Percentiles rank a stretch among this genome's conserved stretches.
Conservation (phyloP, 2,329 filamentous ascomycete genomes). For the Exutisphaerella laricina region DNA sequence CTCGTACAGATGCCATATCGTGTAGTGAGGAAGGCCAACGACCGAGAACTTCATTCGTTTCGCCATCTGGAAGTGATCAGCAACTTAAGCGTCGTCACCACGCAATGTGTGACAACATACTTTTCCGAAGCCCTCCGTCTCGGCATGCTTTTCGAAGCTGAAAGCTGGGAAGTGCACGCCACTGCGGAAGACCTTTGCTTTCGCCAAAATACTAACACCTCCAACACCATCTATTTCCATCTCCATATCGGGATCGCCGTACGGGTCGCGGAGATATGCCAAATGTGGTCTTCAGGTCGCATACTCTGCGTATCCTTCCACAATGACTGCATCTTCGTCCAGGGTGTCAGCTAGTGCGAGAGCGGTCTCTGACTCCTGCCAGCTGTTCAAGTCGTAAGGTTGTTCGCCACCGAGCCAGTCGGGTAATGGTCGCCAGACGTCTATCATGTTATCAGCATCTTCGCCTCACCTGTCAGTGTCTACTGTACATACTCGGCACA, state of each 20-base stretch:
- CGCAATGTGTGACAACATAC: no score
- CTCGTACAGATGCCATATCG: constrained; percentile 99
- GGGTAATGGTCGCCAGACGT: constrained; percentile 97
- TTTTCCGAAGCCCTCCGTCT: constrained; percentile 98
- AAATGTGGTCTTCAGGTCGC: constrained; percentile 97
- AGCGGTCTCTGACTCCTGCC: constrained; percentile 98
- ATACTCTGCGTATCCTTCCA: constrained; percentile 98
- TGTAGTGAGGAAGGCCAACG: constrained; percentile 92
- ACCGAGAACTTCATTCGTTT: constrained; percentile 95
- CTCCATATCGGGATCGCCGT: constrained; percentile 97
- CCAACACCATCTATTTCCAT: constrained; percentile 99
- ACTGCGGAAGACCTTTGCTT: constrained; percentile 88
- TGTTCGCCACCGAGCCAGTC: constrained; percentile 99
- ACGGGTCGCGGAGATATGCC: constrained; percentile 92
- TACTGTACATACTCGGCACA: constrained; percentile 78
- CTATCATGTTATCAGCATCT: constrained; percentile 40
- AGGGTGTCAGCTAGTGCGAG: constrained; percentile 88
- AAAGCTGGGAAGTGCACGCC: constrained; percentile 98
- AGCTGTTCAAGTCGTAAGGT: constrained; percentile 96
- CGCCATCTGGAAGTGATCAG: constrained; percentile 68
- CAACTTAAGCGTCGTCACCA: no score
- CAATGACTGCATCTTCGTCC: constrained; percentile 97
- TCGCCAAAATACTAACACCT: constrained; percentile 94
- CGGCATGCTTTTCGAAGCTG: constrained; percentile 96
- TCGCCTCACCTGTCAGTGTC: background rate